Evolutionary conservation across 2,329 filamentous ascomycete genomes (phyloP).

Genomic region (Diplocarpon rosae): DNA sequence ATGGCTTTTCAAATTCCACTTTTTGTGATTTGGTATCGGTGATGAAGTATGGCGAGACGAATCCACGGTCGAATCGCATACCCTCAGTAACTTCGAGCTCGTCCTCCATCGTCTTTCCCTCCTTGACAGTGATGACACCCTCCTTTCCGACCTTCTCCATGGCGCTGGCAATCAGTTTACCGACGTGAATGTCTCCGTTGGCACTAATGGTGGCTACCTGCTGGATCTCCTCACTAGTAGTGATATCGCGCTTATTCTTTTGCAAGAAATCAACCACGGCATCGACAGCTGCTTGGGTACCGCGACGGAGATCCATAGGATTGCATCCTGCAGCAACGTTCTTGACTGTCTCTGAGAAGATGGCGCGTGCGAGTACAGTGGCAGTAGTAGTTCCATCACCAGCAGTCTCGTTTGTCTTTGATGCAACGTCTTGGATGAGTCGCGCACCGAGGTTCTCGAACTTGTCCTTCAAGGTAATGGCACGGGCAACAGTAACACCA

Average conservation of each 20-base stretch:
- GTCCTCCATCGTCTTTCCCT: constrained; percentile 96
- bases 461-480: constrained; percentile 91
- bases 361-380: constrained; percentile 90
- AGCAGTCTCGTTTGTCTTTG: constrained; percentile 98
- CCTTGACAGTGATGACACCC: constrained; percentile 99
- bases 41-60: constrained; percentile 99
- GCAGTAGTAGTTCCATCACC: constrained; percentile 98
- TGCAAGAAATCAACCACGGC: constrained; percentile 89
- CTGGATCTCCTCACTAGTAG: constrained; percentile 90
- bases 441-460: constrained; percentile 98
- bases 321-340: constrained; percentile 99
- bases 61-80: constrained; percentile 99
- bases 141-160: constrained; percentile 99
- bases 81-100: constrained; percentile 99
- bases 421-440: constrained; percentile 93
- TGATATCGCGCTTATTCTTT: constrained; percentile 96
- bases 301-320: constrained; percentile 95
- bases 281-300: constrained; percentile 93
- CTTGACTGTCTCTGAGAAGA: constrained; percentile 99
- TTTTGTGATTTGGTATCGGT: constrained; percentile 98
- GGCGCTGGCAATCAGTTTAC: constrained; percentile 88
- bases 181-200: constrained; percentile 93
- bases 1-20: constrained; percentile 98
- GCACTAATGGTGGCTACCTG: constrained; percentile 98
- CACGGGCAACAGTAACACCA: constrained; percentile 81